Base-by-base conservation (phyloP, 1,284 basidiomycete species). In the Boletus mariae region DNA sequence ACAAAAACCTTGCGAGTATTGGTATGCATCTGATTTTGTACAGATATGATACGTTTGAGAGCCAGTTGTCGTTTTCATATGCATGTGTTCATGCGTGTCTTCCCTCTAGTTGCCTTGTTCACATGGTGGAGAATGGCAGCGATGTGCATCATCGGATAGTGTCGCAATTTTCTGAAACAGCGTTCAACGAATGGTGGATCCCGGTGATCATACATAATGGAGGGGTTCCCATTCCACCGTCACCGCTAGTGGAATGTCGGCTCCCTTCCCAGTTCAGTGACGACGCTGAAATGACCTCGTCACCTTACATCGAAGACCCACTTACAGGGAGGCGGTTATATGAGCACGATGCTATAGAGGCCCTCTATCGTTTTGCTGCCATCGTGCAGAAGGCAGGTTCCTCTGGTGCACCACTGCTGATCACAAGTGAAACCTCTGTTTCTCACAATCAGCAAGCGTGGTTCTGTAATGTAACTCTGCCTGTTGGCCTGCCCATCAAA, bases 41-140 rank as follows among this genome's bases (percentile, higher is more conserved):
- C 23, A 87, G 86, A 53, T 89, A 80, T 59, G 78, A 89, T 61
- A 59, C 80, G 1, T 80, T 80, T 53, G 80, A 84, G 55, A 82
- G 83, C 55, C 79, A 82, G 47, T 62, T 85, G 13, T 82, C 81
- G 1, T 78, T 80, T 62, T 78, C 79, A 12, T 79, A 78, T 57
- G 69, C 77, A 43, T 77, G 76, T 37, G 74, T 76, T 43, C 73
- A 75, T 23, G 71, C 78, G 46, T 63, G 72, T 38, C 76, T 74
- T 15, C 68, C 69, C 34, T 71, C 76, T 53, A 76, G 80, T 53
- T 78, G 81, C 60, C 59, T 88, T 38, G 67, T 90, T 12, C 78
- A 87, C 61, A 79, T 91, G 78, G 73, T 79, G 26, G 82, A 88
- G 61, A 73, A 74, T 56, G 77, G 73, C 4, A 83, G 81, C 55